A percentile compares a stretch with the other conserved stretches of the same genome.
phyloP scores from a whole-genome alignment of 768 basidiomycete genomes.

The Sistotremastrum suecicum region DNA sequence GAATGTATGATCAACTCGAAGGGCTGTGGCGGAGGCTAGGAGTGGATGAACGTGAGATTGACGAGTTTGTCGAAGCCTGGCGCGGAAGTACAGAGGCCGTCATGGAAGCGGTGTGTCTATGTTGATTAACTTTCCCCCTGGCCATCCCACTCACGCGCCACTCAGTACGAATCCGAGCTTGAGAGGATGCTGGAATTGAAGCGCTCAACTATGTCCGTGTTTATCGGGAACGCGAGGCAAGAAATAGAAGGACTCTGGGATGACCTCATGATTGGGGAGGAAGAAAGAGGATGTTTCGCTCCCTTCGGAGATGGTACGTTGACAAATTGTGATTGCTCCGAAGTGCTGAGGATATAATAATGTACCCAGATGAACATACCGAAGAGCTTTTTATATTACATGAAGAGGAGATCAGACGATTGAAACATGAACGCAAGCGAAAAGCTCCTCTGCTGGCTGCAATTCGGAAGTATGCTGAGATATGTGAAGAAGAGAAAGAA shows the following conservation, averaged over 20 bases:
- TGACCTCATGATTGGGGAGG: conserved; percentile 72
- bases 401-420: conserved; percentile 66
- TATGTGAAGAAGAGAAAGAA: conserved; percentile 82
- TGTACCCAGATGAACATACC: conserved; percentile 59
- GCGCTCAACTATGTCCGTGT: conserved; percentile 73
- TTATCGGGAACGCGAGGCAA: conserved; percentile 66
- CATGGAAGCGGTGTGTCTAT: conserved; percentile 36
- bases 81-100: conserved; percentile 69
- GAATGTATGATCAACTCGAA: conserved; percentile 88
- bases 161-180: conserved; percentile 71
- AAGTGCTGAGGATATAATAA: neutral
- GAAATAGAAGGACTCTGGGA: conserved; percentile 79
- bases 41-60: conserved; percentile 66
- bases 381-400: conserved; percentile 78
- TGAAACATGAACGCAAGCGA: conserved; percentile 70
- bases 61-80: conserved; percentile 77
- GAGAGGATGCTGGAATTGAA: conserved; percentile 84
- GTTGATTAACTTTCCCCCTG: neutral
- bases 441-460: conserved; percentile 64
- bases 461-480: conserved; percentile 82
- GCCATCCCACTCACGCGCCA: neutral
- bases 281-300: conserved; percentile 68
- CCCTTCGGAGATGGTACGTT: conserved; percentile 68
- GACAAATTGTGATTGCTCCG: neutral
- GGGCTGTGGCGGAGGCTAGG: conserved; percentile 82